A percentile compares a stretch with the other conserved stretches of the same genome.
These are phyloP conservation scores for Grosmannia huntii DNA, from an alignment of 2,329 filamentous ascomycete species.

Conservation along the genomic window DNA sequence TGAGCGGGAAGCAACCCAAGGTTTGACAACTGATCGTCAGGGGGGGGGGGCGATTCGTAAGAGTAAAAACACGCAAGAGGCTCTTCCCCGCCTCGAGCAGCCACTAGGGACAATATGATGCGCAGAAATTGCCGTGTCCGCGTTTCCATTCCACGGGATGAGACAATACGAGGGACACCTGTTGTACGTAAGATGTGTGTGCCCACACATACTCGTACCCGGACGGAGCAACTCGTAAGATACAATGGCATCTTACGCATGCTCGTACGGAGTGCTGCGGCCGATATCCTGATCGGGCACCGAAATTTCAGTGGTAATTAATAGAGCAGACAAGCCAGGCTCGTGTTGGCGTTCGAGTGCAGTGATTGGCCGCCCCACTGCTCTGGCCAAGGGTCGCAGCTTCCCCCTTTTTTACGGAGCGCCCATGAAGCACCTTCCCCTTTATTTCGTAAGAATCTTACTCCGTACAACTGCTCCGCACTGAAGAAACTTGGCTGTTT, in stretches of 20 bases:
- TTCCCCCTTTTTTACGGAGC: not conserved
- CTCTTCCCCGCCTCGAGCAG: not conserved
- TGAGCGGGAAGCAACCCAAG: not conserved
- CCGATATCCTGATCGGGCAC: not conserved
- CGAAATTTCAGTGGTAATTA: not conserved
- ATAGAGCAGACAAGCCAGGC: not conserved
- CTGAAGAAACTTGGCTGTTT: not conserved
- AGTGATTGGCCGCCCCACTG: constrained; percentile 2
- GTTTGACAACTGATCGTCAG: not conserved
- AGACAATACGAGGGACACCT: not conserved
- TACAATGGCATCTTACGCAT: not conserved
- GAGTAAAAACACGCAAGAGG: not conserved
- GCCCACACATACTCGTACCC: not conserved
- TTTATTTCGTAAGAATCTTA: not conserved
- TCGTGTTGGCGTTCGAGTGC: constrained; percentile 1
- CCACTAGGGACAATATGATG: not conserved
- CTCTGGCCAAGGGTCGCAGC: not conserved
- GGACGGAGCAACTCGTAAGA: not conserved
- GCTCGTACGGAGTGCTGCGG: not conserved
- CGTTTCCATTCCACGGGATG: not conserved
- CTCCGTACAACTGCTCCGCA: not conserved
- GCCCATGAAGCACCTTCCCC: not conserved
- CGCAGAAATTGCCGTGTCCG: not conserved
- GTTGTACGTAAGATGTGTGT: not conserved
- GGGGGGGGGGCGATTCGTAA: not conserved